Evolutionary conservation across 2,329 filamentous ascomycete species (phyloP).

Genomic region (Venturia carpophila): DNA sequence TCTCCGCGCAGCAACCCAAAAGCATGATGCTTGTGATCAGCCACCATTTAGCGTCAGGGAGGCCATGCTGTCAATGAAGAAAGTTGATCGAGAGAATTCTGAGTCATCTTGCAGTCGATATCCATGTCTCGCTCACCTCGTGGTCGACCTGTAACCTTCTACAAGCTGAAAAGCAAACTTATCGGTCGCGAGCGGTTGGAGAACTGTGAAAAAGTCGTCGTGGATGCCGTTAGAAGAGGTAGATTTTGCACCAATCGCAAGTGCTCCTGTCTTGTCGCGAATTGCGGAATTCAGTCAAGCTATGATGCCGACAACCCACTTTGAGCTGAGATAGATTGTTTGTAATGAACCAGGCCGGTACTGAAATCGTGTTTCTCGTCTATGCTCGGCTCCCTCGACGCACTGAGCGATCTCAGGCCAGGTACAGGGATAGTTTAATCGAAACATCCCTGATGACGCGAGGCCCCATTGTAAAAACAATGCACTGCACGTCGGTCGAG

Average conservation of each 20-base stretch:
- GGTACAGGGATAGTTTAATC: conserved; percentile 5
- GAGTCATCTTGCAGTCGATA: background rate
- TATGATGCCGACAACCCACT: background rate
- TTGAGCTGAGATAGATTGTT: background rate
- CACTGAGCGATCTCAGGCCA: background rate
- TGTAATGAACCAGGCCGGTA: background rate
- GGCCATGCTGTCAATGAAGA: background rate
- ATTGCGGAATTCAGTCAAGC: background rate
- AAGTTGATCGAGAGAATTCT: background rate
- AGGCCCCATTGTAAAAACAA: conserved; percentile 3
- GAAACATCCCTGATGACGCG: conserved; percentile 13
- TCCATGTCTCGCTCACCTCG: background rate
- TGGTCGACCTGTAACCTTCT: background rate
- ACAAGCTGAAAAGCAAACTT: background rate
- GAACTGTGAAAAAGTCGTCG: background rate
- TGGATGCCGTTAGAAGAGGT: background rate
- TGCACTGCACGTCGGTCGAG: background rate
- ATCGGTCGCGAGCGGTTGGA: background rate
- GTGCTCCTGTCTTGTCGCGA: background rate
- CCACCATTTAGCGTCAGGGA: background rate
- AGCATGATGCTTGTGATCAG: background rate
- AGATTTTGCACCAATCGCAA: background rate
- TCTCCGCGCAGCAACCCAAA: background rate
- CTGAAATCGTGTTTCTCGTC: conserved; percentile 4
- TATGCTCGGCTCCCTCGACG: background rate